phyloP scores from a whole-genome alignment of 2,329 filamentous ascomycete species.

The Neofusicoccum ribis region DNA sequence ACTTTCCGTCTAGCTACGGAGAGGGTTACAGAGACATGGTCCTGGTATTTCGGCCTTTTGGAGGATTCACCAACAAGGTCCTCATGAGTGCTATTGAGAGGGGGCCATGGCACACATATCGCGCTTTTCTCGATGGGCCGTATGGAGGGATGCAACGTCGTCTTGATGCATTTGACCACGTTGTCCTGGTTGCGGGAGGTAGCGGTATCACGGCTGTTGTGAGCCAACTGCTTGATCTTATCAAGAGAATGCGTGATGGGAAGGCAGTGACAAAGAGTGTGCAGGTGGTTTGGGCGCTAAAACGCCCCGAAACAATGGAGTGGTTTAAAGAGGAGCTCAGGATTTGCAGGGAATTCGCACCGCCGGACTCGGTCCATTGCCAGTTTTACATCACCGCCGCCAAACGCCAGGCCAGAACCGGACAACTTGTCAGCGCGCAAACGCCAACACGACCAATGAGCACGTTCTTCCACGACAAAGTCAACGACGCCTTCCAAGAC shows the following conservation, averaged over 20 bases:
- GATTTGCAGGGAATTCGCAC: conserved; percentile 86
- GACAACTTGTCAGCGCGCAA: conserved; percentile 53
- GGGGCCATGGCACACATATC: conserved; percentile 87
- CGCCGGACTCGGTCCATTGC: conserved; percentile 84
- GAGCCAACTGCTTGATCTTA: conserved; percentile 87
- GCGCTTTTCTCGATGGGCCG: conserved; percentile 88
- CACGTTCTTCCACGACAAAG: conserved; percentile 77
- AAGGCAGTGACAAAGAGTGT: conserved; percentile 91
- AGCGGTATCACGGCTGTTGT: conserved; percentile 93
- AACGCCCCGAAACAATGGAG: conserved; percentile 88
- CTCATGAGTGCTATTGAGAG: conserved; percentile 81
- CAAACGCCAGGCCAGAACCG: conserved; percentile 55
- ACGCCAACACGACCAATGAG: conserved; percentile 63
- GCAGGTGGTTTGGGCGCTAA: conserved; percentile 91
- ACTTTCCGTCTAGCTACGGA: conserved; percentile 90
- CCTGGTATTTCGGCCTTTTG: conserved; percentile 87
- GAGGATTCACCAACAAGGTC: conserved; percentile 84
- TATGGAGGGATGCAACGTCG: conserved; percentile 93
- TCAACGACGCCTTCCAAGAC: conserved; percentile 83
- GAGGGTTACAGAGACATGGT: conserved; percentile 85
- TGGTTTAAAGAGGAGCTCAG: conserved; percentile 96
- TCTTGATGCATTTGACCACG: conserved; percentile 88
- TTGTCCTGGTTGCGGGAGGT: conserved; percentile 88
- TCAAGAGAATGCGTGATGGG: conserved; percentile 92
- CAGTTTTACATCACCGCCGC: conserved; percentile 92